phyloP scores from a whole-genome alignment of 192 early-diverging fungal species.

The Coemansia sp. region DNA sequence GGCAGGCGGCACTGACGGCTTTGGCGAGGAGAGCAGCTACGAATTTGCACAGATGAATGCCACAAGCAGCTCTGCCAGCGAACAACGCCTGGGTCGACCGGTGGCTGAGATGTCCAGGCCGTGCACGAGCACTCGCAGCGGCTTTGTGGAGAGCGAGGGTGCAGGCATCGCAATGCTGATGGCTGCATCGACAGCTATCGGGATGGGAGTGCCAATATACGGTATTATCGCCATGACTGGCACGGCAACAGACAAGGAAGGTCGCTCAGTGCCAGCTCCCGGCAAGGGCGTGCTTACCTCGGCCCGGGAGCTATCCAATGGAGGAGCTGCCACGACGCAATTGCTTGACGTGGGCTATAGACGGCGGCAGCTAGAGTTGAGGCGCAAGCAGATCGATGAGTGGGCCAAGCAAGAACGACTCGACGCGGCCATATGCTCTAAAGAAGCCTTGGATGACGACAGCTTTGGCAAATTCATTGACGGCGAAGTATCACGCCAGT shows the following conservation, averaged over 20 bases:
- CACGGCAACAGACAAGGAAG: constrained; percentile 95
- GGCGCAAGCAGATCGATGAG: constrained; percentile 12
- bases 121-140: constrained; percentile 78
- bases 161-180: constrained; percentile 89
- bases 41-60: constrained; percentile 99
- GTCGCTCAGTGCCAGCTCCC: constrained; percentile 90
- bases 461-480: constrained; percentile 40
- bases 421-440: constrained; percentile 52
- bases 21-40: constrained; percentile 89
- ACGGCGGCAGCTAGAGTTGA: constrained; percentile 66
- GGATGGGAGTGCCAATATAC: constrained; percentile 92
- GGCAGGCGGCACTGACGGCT: constrained; percentile 92
- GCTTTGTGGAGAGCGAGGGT: constrained; percentile 96
- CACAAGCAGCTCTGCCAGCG: constrained; percentile 80
- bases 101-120: constrained; percentile 92
- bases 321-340: constrained; percentile 18
- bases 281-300: constrained; percentile 93
- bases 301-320: constrained; percentile 63
- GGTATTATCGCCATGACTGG: constrained; percentile 84
- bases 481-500: constrained; percentile 65
- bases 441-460: constrained; percentile 24
- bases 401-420: constrained; percentile 16
- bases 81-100: constrained; percentile 79
- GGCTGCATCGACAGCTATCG: constrained; percentile 81
- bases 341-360: constrained; percentile 84